A percentile compares a stretch with the other conserved stretches of the same genome.
These are phyloP conservation scores for Cryptosporidium xiaoi DNA, from an alignment of 169 alveolate genomes.

Conservation along the genomic window DNA sequence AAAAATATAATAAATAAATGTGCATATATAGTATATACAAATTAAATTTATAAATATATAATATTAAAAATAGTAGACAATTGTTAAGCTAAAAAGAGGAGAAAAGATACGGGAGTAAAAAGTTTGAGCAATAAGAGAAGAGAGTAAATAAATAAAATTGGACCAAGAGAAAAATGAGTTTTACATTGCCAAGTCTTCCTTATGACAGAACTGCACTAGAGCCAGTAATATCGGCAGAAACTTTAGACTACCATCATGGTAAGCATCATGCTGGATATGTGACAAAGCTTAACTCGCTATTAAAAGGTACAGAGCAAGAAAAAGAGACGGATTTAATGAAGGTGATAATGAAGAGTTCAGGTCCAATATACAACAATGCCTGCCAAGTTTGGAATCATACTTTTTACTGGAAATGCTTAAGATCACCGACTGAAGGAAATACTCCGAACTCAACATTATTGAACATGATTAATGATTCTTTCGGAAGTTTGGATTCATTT, in stretches of 20 bases:
- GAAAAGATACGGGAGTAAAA: not conserved
- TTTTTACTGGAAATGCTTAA: conserved; percentile 92
- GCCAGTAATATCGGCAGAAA: conserved; percentile 93
- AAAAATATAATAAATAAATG: not conserved
- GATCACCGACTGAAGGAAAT: conserved; percentile 90
- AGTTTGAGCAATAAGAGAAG: not conserved
- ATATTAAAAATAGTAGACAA: not conserved
- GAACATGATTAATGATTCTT: conserved; percentile 85
- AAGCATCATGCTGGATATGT: conserved; percentile 95
- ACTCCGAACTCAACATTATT: conserved; percentile 88
- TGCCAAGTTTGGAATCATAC: conserved; percentile 94
- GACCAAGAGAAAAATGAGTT: conserved; percentile 78
- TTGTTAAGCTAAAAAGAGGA: not conserved
- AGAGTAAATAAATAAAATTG: not conserved
- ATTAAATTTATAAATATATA: not conserved
- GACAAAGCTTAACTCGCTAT: conserved; percentile 84
- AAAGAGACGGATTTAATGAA: conserved; percentile 75
- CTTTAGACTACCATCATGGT: conserved; percentile 92
- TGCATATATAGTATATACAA: not conserved
- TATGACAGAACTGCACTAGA: conserved; percentile 91
- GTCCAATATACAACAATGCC: conserved; percentile 90
- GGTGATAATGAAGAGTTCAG: conserved; percentile 81
- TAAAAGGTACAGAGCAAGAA: conserved; percentile 74
- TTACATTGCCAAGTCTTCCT: conserved; percentile 91
- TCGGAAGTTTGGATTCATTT: conserved; percentile 88